Base-by-base conservation (phyloP, 2,329 filamentous ascomycete species). In the Epichloe gansuensis region DNA sequence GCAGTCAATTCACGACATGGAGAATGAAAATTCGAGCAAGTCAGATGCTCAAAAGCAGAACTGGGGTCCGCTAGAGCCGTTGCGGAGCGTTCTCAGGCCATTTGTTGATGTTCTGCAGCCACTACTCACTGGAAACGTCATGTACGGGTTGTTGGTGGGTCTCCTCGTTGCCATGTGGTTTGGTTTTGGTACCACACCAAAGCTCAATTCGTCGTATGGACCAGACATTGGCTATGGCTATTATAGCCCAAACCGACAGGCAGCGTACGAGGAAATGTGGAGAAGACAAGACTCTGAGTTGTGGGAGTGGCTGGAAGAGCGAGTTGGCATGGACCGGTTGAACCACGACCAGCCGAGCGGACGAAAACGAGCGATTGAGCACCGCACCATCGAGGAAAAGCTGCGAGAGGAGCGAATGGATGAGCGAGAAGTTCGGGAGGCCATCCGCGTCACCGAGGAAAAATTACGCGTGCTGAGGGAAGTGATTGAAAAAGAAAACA, bases 201-300 rank as follows among this genome's bases (percentile, higher is more conserved):
- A 69, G 57, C 65, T 65, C 51, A 64, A 63, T 46, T 62, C 68
- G 21, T 63, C 65, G 1, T 73, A 68, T 53, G 68, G 69, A 7
- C 67, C 55, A 11, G 61, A 61, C 13, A 50, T 63, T 23, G 61
- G 61, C 31, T 58, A 66, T n/a, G 61, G 61, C 21, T 58, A 66
- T 15, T 66, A 66, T 53, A 61, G 62, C 39, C 78, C 86, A 0
- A 82, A 91, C 52, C 80, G 90, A 5, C 71, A 90, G 15, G 82
- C 85, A 2, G 89, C 88, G 0, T 97, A 96, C 65, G 91, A 97
- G 59, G 88, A 95, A 69, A 86, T 97, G 63, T 98, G 91, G 91
- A 78, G 82, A 38, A 75, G 81, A 42, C 89, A 96, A 66, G 91
- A 96, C 65, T 88, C 81, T 58, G 88, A 93, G 61, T 72, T 96